Conservation (phyloP, 208 protist genomes). For the Crithidia acanthocephali region DNA sequence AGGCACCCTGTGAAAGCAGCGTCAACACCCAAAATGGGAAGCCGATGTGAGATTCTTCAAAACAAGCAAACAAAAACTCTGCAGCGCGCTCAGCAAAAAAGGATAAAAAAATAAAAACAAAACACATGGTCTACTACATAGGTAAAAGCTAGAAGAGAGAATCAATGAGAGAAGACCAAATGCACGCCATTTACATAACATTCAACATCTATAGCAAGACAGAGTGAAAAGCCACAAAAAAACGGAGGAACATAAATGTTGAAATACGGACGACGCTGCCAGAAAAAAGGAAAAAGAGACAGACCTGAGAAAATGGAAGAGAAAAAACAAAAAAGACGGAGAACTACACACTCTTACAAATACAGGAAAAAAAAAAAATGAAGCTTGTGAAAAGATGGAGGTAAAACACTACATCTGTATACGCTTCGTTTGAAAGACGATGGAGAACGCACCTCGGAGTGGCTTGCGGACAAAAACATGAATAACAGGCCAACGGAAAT, state of each 20-base stretch:
- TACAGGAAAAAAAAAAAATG: background rate
- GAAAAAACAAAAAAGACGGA: constrained; percentile 8
- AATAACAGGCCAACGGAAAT: no score
- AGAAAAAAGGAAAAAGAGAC: background rate
- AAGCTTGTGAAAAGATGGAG: background rate
- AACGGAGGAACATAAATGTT: background rate
- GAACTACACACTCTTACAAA: constrained; percentile 6
- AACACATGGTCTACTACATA: background rate
- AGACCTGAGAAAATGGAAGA: background rate
- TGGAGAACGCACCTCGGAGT: no score
- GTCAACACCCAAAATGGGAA: no score
- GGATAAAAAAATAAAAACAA: background rate
- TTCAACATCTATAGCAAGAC: background rate
- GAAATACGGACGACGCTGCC: background rate
- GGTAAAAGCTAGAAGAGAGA: background rate
- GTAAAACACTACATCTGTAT: background rate
- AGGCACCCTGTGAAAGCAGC: no score
- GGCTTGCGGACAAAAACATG: no score
- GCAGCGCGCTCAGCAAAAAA: background rate
- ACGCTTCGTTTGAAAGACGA: no score
- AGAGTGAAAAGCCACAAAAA: no score
- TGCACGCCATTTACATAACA: background rate
- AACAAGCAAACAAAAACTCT: no score
- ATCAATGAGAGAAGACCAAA: background rate
- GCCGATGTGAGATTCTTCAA: no score